Base-by-base conservation (phyloP, 1,139 yeast genomes). In the Magnusiomyces suaveolens region DNA sequence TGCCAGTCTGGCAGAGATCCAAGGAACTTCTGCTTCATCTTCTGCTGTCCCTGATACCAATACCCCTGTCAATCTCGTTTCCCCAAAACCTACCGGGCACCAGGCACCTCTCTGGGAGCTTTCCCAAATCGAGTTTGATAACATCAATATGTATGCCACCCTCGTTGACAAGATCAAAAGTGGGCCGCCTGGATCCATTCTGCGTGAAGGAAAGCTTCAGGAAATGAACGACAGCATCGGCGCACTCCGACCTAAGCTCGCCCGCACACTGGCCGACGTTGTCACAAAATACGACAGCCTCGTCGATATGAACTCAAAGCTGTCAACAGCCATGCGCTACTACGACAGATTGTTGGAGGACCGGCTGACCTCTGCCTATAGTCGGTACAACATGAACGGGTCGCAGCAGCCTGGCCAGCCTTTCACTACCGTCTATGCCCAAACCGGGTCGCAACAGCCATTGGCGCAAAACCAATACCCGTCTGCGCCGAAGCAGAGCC, bases 1-100 rank as follows among this genome's bases (percentile, higher is more conserved):
- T n/a, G 97, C 96, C 0, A 87, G 96, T 69, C 75, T 92, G 60
- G 76, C 78, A 56, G 96, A 88, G n/a, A n/a, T n/a, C n/a, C n/a
- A n/a, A n/a, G n/a, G n/a, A n/a, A n/a, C n/a, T n/a, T n/a, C n/a
- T n/a, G n/a, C n/a, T n/a, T n/a, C n/a, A n/a, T n/a, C n/a, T n/a
- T n/a, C n/a, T n/a, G n/a, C n/a, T n/a, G n/a, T n/a, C n/a, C n/a
- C n/a, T n/a, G n/a, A n/a, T n/a, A n/a, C n/a, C n/a, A n/a, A n/a
- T n/a, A n/a, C n/a, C n/a, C n/a, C n/a, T n/a, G n/a, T n/a, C n/a
- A n/a, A 18, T 21, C 18, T 4, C 20, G 3, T 3, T 6, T 26
- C 12, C 26, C 24, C 10, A 29, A 23, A 43, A 24, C 50, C 59
- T 54, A 44, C 36, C n/a, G n/a, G n/a, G n/a, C n/a, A n/a, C n/a